Conservation (phyloP, 2,329 filamentous ascomycete species). For the Cercospora sp. region DNA sequence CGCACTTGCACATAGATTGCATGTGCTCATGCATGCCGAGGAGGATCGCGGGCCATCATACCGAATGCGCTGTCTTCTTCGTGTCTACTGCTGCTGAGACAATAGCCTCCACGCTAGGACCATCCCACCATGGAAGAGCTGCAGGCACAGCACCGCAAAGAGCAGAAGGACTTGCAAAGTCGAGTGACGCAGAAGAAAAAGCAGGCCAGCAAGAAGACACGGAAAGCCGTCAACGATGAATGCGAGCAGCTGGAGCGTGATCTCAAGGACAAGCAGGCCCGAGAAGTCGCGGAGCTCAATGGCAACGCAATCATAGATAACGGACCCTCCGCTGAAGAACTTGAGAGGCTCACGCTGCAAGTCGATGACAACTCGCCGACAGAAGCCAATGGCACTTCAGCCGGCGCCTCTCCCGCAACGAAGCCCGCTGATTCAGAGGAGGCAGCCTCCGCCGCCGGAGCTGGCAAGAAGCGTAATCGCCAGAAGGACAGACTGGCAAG, state of each 20-base stretch:
- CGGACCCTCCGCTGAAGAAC: conserved; percentile 22
- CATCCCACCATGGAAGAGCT: conserved; percentile 65
- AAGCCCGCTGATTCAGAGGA: not conserved
- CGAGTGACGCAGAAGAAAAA: conserved; percentile 95
- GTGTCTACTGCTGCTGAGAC: conserved; percentile 4
- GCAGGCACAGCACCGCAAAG: conserved; percentile 78
- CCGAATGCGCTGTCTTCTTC: not conserved
- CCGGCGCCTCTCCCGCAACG: not conserved
- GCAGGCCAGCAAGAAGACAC: conserved; percentile 80
- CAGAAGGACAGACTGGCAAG: conserved; percentile 89
- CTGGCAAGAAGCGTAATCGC: conserved; percentile 75
- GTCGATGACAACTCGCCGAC: conserved; percentile 19
- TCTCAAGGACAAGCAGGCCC: conserved; percentile 55
- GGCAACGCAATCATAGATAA: conserved; percentile 32
- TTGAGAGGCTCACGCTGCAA: conserved; percentile 29
- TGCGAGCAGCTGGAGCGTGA: conserved; percentile 60
- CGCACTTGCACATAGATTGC: not conserved
- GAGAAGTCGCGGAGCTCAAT: conserved; percentile 51
- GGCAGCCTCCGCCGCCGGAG: conserved; percentile 29
- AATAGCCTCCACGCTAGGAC: not conserved
- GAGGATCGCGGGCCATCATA: not conserved
- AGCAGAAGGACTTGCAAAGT: conserved; percentile 81
- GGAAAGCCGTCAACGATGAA: conserved; percentile 62
- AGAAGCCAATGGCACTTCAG: not conserved
- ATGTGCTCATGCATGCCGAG: not conserved